These are phyloP conservation scores for Candida andamanensis DNA, from an alignment of 805 yeast species.

Conservation along the genomic window DNA sequence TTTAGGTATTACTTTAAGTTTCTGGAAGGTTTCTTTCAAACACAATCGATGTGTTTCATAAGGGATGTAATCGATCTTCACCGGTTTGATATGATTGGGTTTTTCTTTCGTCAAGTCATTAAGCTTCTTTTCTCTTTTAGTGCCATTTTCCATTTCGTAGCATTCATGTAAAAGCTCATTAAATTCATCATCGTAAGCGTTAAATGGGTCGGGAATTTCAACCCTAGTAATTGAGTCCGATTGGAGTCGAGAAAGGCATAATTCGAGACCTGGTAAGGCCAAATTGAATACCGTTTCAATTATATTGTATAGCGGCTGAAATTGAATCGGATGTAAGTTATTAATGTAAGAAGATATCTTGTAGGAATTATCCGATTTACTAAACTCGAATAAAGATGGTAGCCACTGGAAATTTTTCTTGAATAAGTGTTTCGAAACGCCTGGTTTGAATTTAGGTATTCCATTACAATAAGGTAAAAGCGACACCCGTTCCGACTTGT, in stretches of 20 bases:
- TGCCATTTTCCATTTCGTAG: no score
- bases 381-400: slow-evolving; percentile 19
- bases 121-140: no score
- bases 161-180: slow-evolving; percentile 4
- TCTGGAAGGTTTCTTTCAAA: slow-evolving; percentile 10
- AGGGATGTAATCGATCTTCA: no score
- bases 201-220: slow-evolving; percentile 3
- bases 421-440: slow-evolving; percentile 14
- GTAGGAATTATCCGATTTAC: slow-evolving; percentile 14
- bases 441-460: slow-evolving; percentile 5
- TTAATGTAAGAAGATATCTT: slow-evolving; percentile 38
- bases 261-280: slow-evolving; percentile 28
- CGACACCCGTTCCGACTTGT: slow-evolving; percentile 3
- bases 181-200: slow-evolving; percentile 5
- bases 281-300: slow-evolving; percentile 26
- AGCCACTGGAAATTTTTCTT: slow-evolving; percentile 34
- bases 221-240: slow-evolving; percentile 15
- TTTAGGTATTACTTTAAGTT: slow-evolving; percentile 34
- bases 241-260: slow-evolving; percentile 18
- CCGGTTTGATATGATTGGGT: no score
- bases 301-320: slow-evolving; percentile 19
- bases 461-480: slow-evolving; percentile 7
- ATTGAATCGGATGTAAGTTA: slow-evolving; percentile 31
- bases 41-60: slow-evolving; percentile 4
- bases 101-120: no score